Conservation (phyloP, 1,139 yeast species). For the Hemisphaericaspora xylanilytica region DNA sequence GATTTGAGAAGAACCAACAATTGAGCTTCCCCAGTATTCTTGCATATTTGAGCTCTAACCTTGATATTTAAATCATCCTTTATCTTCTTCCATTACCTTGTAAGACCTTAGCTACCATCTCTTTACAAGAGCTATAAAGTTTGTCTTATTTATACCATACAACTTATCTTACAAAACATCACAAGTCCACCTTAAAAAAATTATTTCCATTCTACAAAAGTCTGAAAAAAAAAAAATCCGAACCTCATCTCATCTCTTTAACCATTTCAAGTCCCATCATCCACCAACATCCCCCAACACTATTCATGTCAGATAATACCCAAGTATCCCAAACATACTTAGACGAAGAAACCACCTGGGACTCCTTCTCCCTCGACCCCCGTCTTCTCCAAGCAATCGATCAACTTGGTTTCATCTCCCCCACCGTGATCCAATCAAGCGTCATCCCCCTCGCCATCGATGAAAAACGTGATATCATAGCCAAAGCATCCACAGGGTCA, state of each 20-base stretch:
- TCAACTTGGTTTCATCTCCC: conserved; percentile 75
- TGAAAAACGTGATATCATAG: conserved; percentile 82
- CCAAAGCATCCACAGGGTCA: conserved; percentile 97
- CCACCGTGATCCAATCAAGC: conserved; percentile 79
- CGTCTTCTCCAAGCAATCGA: conserved; percentile 82
- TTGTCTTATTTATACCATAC: too few relatives aligned
- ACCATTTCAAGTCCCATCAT: neutral
- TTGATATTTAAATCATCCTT: too few relatives aligned
- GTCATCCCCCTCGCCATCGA: conserved; percentile 74
- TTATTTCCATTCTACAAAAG: too few relatives aligned
- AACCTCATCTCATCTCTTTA: conserved; percentile 7
- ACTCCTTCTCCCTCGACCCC: conserved; percentile 70
- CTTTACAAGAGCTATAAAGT: too few relatives aligned
- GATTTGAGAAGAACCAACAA: too few relatives aligned
- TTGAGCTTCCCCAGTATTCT: too few relatives aligned
- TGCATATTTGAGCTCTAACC: too few relatives aligned
- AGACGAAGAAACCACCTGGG: conserved; percentile 72
- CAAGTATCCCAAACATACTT: conserved; percentile 65
- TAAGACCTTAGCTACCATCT: too few relatives aligned
- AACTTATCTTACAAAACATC: too few relatives aligned
- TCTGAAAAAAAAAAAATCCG: conserved; percentile 4
- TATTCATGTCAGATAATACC: conserved; percentile 9
- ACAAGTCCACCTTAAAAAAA: too few relatives aligned
- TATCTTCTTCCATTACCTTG: too few relatives aligned
- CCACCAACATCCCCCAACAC: neutral